Conservation (phyloP, 805 yeast genomes). For the Kazachstania africana region DNA sequence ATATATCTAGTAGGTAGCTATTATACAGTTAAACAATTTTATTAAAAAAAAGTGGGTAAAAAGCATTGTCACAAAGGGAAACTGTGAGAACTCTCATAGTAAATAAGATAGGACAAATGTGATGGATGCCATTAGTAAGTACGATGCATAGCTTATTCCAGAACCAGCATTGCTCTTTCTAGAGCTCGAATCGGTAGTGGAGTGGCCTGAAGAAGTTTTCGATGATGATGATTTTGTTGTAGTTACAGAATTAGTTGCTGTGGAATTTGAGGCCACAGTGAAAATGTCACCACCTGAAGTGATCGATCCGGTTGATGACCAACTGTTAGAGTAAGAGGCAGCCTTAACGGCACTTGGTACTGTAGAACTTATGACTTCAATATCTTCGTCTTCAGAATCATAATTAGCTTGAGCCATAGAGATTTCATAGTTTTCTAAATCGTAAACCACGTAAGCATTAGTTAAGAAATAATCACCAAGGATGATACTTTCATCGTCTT, state of each 20-base stretch:
- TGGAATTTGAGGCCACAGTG: slow-evolving; percentile 4
- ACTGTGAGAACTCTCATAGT: not conserved
- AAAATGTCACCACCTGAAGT: slow-evolving; percentile 21
- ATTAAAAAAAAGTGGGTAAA: not conserved
- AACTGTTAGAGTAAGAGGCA: slow-evolving; percentile 34
- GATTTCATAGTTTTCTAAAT: slow-evolving; percentile 36
- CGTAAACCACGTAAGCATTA: slow-evolving; percentile 47
- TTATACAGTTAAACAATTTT: no score
- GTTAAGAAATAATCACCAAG: slow-evolving; percentile 51
- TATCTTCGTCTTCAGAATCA: slow-evolving; percentile 18
- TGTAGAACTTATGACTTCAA: slow-evolving; percentile 32
- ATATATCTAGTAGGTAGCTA: no score
- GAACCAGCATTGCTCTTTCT: not conserved
- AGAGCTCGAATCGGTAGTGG: not conserved
- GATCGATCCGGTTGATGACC: slow-evolving; percentile 18
- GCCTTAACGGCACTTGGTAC: slow-evolving; percentile 44
- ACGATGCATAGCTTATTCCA: not conserved
- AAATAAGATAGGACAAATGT: not conserved
- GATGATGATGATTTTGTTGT: not conserved
- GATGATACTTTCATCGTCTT: slow-evolving; percentile 19
- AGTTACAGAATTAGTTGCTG: not conserved
- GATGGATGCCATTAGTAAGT: not conserved
- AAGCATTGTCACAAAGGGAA: not conserved
- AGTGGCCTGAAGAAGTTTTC: not conserved
- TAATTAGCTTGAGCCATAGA: slow-evolving; percentile 37